Conservation (phyloP, 1,284 basidiomycete genomes). For the Phylloporus sp. region DNA sequence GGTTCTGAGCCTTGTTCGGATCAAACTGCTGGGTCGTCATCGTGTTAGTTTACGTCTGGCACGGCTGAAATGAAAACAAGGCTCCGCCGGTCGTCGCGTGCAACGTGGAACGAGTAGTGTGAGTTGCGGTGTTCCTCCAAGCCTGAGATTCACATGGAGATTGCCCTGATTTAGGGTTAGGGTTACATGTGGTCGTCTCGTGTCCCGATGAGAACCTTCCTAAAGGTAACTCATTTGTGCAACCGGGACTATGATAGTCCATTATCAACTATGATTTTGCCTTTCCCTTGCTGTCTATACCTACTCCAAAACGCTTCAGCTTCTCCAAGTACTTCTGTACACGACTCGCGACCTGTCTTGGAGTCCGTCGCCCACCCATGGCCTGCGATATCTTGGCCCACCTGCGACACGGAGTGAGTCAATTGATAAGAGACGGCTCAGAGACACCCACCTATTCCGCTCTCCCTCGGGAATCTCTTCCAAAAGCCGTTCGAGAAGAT, state of each 20-base stretch:
- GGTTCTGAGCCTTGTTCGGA: slow-evolving; percentile 86
- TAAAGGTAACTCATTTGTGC: too few species aligned
- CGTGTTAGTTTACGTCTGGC: slow-evolving; percentile 28
- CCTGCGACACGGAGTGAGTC: slow-evolving; percentile 41
- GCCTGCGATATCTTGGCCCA: slow-evolving; percentile 81
- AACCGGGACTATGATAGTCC: not conserved
- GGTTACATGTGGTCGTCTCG: slow-evolving; percentile 4
- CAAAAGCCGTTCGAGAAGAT: slow-evolving; percentile 69
- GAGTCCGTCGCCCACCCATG: slow-evolving; percentile 75
- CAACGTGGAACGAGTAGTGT: not conserved
- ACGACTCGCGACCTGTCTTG: slow-evolving; percentile 81
- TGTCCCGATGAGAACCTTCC: not conserved
- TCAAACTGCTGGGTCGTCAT: slow-evolving; percentile 63
- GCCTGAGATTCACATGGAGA: slow-evolving; percentile 6
- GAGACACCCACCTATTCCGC: slow-evolving; percentile 60
- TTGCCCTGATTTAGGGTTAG: slow-evolving; percentile 27
- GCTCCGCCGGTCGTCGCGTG: slow-evolving; percentile 32
- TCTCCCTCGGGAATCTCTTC: slow-evolving; percentile 79
- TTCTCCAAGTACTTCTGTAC: slow-evolving; percentile 87
- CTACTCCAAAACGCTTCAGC: slow-evolving; percentile 70
- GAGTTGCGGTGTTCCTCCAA: not conserved
- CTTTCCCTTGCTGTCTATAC: slow-evolving; percentile 43
- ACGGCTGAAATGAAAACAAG: slow-evolving; percentile 49
- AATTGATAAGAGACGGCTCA: slow-evolving; percentile 3
- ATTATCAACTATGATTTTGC: slow-evolving; percentile 24